phyloP scores from a whole-genome alignment of 345 rosid genomes.

The Euphorbia tirucalli region DNA sequence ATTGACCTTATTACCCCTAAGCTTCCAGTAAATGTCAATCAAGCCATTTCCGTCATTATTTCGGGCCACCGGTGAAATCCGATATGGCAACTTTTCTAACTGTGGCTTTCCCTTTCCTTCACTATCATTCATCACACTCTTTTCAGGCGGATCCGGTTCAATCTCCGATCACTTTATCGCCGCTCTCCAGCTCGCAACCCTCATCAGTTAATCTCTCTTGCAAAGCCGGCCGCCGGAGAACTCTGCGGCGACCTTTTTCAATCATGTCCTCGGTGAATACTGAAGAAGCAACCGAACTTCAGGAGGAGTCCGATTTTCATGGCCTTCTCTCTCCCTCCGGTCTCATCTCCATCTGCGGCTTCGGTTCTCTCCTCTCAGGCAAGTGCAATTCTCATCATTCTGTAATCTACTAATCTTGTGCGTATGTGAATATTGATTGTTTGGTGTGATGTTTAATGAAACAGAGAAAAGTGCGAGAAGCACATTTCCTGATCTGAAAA shows the following conservation, averaged over 20 bases:
- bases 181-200: background rate
- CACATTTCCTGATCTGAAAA: constrained; percentile 74
- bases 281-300: constrained; percentile 38
- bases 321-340: constrained; percentile 52
- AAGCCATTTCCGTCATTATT: background rate
- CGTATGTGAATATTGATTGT: background rate
- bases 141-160: constrained; percentile 6
- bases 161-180: constrained; percentile 13
- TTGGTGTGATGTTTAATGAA: constrained; percentile 3
- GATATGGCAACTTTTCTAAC: constrained; percentile 10
- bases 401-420: no score
- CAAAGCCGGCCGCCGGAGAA: constrained; percentile 11
- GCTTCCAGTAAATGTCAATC: background rate
- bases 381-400: background rate
- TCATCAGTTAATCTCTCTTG: background rate
- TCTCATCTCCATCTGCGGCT: constrained; percentile 81
- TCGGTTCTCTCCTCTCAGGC: constrained; percentile 96
- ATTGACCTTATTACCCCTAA: background rate
- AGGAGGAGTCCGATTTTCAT: constrained; percentile 58
- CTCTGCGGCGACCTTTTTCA: constrained; percentile 20
- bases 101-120: background rate
- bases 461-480: constrained; percentile 84
- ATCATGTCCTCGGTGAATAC: constrained; percentile 15
- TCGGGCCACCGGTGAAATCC: background rate
- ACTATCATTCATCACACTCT: background rate